Conservation (phyloP, 179 eudicot species). For the Beta lomatogona region DNA sequence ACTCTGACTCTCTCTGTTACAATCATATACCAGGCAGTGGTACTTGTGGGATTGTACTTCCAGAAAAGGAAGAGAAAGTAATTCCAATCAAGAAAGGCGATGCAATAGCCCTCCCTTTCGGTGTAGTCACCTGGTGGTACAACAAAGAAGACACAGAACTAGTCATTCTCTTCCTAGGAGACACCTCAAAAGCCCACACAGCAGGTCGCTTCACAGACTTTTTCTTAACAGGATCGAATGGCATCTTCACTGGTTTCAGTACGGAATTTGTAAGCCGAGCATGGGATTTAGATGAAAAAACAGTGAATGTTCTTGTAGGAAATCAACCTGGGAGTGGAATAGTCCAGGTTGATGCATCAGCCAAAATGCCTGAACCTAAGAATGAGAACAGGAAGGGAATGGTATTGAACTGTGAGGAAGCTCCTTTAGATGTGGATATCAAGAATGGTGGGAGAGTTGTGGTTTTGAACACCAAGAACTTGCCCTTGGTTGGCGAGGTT, state of each 20-base stretch:
- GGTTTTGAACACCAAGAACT: slow-evolving; percentile 57
- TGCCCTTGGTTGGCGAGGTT: slow-evolving; percentile 69
- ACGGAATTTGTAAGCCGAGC: slow-evolving; percentile 70
- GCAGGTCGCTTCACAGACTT: slow-evolving; percentile 66
- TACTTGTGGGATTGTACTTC: slow-evolving; percentile 66
- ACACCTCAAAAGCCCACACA: slow-evolving; percentile 65
- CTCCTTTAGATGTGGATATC: slow-evolving; percentile 63
- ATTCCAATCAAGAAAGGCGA: slow-evolving; percentile 66
- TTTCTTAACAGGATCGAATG: slow-evolving; percentile 59
- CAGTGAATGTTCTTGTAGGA: slow-evolving; percentile 49
- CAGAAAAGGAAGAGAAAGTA: slow-evolving; percentile 74
- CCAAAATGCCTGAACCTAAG: slow-evolving; percentile 64
- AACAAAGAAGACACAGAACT: slow-evolving; percentile 68
- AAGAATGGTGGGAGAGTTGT: slow-evolving; percentile 63
- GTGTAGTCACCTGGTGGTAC: slow-evolving; percentile 68
- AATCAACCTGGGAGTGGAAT: slow-evolving; percentile 53
- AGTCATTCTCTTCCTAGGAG: slow-evolving; percentile 67
- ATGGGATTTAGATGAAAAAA: slow-evolving; percentile 59
- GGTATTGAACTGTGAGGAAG: slow-evolving; percentile 68
- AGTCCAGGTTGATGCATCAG: slow-evolving; percentile 45
- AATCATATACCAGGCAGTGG: slow-evolving; percentile 45
- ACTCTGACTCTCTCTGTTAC: neutral
- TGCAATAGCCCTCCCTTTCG: slow-evolving; percentile 72
- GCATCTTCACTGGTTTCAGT: slow-evolving; percentile 71
- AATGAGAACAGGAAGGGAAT: slow-evolving; percentile 45